Base-by-base conservation (phyloP, 441 rosid genomes). In the Metrosideros polymorpha region DNA sequence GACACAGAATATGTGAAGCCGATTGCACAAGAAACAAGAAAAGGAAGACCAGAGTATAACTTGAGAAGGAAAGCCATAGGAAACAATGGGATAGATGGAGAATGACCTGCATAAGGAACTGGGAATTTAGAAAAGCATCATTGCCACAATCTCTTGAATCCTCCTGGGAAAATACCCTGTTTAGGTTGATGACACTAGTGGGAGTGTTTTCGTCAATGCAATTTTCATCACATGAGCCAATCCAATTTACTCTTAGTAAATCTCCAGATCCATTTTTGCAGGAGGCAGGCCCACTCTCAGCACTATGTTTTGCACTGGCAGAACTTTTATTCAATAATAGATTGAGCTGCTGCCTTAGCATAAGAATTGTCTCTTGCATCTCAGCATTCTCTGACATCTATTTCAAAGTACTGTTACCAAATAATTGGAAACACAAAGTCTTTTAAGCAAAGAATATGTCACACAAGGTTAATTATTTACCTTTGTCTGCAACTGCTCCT, bases 401-500 rank as follows among this genome's bases (percentile, higher is more conserved):
- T 59, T 39, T 86, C 87, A 86, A 87, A 77, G 49, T 42, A 84
- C 43, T 42, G 25, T 84, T 25, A 42, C 56, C 53, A 42, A 55
- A 75, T 32, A 85, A 61, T 39, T 79, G 51, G 75, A 75, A 85
- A 51, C 18, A 66, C 51, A 24, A 54, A 29, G 43, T 49, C 54
- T 15, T 25, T 4, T 2, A 42, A 77, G 45, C 88, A 50, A 51
- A 88, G 53, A 49, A 52, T 9, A 56, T 82, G 82, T 9, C 61
- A 59, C 53, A 9, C 84, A 86, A 85, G 82, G 88, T 84, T 57
- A 56, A 87, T 66, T 87, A 61, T 83, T 71, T 89, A 94, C 99
- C 98, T 94, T 96, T 87, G 90, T 89, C 91, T 94, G 96, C 84
- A 96, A 92, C 87, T 96, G 99, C 91, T 97, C 99, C 90, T 97